A percentile compares a stretch with the other conserved stretches of the same genome.
phyloP scores from a whole-genome alignment of 2,329 filamentous ascomycete genomes.

The Diaporthe sp. region DNA sequence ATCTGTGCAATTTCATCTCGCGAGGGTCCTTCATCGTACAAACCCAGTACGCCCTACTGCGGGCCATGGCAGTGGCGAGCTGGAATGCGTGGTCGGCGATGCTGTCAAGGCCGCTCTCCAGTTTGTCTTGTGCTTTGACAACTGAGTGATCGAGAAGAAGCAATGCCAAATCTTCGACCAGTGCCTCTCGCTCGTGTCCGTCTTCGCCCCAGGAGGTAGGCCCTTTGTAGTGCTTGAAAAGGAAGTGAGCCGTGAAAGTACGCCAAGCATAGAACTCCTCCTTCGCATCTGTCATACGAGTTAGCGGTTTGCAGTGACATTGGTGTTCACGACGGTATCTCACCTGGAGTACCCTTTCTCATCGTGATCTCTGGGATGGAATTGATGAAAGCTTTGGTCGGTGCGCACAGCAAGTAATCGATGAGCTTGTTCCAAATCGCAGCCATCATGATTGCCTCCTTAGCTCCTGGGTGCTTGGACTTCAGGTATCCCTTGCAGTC shows the following conservation, averaged over 20 bases:
- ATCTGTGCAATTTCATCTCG: neutral
- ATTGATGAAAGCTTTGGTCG: neutral
- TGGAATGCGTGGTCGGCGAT: neutral
- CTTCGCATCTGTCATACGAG: rapidly evolving
- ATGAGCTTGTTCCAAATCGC: neutral
- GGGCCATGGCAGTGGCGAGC: neutral
- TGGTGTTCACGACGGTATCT: neutral
- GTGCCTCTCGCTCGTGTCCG: neutral
- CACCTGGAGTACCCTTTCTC: rapidly evolving
- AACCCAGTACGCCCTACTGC: neutral
- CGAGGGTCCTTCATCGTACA: neutral
- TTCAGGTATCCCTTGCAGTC: neutral
- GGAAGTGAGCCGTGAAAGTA: neutral
- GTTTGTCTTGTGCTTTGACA: rapidly evolving
- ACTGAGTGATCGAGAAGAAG: neutral
- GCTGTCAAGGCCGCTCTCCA: rapidly evolving
- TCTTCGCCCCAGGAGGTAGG: neutral
- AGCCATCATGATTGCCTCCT: neutral
- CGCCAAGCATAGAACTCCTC: neutral
- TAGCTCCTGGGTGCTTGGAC: neutral
- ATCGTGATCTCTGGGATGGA: rapidly evolving
- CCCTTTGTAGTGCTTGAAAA: neutral
- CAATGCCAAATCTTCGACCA: neutral
- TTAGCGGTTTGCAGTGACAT: neutral
- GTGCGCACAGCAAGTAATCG: rapidly evolving